A percentile compares a stretch with the other conserved stretches of the same genome.
phyloP scores from a whole-genome alignment of 2,329 filamentous ascomycete species.

The Escovopsis sp. region DNA sequence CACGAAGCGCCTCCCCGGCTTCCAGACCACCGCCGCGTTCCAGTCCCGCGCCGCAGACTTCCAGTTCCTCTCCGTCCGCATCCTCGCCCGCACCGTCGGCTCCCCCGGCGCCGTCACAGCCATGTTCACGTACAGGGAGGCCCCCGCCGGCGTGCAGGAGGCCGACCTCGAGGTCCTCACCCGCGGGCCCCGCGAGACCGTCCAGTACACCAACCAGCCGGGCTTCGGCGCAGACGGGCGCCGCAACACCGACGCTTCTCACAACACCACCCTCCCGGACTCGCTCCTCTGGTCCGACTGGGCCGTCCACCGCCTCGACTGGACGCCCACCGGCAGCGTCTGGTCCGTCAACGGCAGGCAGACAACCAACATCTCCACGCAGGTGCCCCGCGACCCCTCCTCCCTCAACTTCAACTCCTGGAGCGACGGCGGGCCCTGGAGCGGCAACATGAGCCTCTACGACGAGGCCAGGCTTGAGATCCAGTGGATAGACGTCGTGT shows the following conservation, averaged over 20 bases:
- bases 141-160: slow-evolving; percentile 28
- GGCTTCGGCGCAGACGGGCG: slow-evolving; percentile 30
- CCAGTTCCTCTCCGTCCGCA: slow-evolving; percentile 25
- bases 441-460: slow-evolving; percentile 39
- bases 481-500: slow-evolving; percentile 49
- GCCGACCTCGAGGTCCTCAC: slow-evolving; percentile 40
- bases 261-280: slow-evolving; percentile 31
- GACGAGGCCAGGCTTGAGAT: slow-evolving; percentile 41
- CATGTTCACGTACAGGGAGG: slow-evolving; percentile 36
- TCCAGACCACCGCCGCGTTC: slow-evolving; percentile 35
- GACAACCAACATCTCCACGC: slow-evolving; percentile 37
- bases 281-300: slow-evolving; percentile 35
- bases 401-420: slow-evolving; percentile 45
- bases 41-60: slow-evolving; percentile 20
- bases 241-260: slow-evolving; percentile 30
- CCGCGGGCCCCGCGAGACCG: slow-evolving; percentile 24
- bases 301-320: slow-evolving; percentile 46
- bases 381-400: slow-evolving; percentile 37
- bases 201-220: slow-evolving; percentile 49
- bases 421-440: slow-evolving; percentile 46
- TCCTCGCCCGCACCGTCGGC: slow-evolving; percentile 36
- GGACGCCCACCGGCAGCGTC: slow-evolving; percentile 35
- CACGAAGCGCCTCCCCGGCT: slow-evolving; percentile 27
- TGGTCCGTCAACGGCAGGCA: slow-evolving; percentile 41
- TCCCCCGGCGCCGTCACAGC: slow-evolving; percentile 34